Percentiles rank a stretch among this genome's conserved stretches.
Conservation (phyloP, 148 eudicot species). For the Rhododendron simsii region DNA sequence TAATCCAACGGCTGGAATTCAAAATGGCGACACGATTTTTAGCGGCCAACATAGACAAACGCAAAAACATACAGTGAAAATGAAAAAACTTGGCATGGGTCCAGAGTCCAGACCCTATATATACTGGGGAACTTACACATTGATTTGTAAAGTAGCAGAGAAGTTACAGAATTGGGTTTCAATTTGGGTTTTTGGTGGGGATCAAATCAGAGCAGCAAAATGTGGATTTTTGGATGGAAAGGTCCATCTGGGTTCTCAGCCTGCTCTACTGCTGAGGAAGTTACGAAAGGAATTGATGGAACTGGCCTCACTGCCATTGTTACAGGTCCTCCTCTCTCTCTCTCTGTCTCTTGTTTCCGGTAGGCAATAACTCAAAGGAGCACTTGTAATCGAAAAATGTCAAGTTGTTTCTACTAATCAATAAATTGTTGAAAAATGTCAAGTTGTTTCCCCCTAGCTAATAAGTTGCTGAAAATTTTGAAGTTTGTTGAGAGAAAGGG, state of each 20-base stretch:
- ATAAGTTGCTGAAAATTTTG: too few relatives aligned
- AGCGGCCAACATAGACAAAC: not conserved
- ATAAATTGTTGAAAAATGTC: too few relatives aligned
- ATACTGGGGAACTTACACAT: not conserved
- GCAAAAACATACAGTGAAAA: too few relatives aligned
- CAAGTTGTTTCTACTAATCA: too few relatives aligned
- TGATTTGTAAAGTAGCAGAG: not conserved
- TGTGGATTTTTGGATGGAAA: not conserved
- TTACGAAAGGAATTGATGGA: not conserved
- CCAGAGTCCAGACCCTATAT: not conserved
- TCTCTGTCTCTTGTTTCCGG: too few relatives aligned
- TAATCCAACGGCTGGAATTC: not conserved
- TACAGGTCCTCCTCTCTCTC: not conserved
- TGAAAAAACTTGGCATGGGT: not conserved
- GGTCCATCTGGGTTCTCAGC: conserved; percentile 3
- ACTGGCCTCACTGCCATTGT: not conserved
- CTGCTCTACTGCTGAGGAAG: not conserved
- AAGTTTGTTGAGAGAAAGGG: too few relatives aligned
- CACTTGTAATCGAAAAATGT: too few relatives aligned
- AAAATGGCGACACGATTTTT: not conserved
- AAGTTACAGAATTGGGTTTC: not conserved
- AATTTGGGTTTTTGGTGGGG: not conserved
- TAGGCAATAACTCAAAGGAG: too few relatives aligned
- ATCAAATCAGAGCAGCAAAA: not conserved
- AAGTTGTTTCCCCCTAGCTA: too few relatives aligned